Conservation (phyloP, 2,329 filamentous ascomycete genomes). For the Fusarium sp. region DNA sequence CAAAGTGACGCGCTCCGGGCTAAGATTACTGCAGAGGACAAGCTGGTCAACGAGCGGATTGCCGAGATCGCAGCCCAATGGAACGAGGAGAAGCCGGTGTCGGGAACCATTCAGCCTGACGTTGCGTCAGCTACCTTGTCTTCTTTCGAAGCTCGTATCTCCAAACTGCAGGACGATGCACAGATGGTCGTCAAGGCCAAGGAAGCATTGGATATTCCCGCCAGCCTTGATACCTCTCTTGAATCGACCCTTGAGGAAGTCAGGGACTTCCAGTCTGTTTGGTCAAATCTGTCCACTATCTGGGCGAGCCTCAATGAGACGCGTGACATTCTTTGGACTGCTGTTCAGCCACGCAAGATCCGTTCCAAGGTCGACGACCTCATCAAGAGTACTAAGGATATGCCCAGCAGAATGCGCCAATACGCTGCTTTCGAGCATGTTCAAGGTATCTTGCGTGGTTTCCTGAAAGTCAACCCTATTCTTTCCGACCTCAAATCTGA, state of each 20-base stretch:
- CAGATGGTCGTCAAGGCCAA: conserved; percentile 97
- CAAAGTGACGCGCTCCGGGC: conserved; percentile 94
- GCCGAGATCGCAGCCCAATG: conserved; percentile 85
- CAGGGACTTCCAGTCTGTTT: conserved; percentile 98
- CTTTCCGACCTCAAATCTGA: conserved; percentile 94
- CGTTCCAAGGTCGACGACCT: conserved; percentile 88
- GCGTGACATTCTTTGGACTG: conserved; percentile 92
- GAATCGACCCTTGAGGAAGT: conserved; percentile 92
- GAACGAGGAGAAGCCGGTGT: conserved; percentile 97
- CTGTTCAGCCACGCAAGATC: conserved; percentile 93
- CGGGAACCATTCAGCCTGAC: conserved; percentile 90
- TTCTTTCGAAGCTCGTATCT: conserved; percentile 86
- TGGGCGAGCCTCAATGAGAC: conserved; percentile 97
- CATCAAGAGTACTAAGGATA: conserved; percentile 98
- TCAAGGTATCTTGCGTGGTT: conserved; percentile 86
- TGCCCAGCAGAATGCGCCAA: conserved; percentile 98
- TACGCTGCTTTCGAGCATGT: conserved; percentile 99
- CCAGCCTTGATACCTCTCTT: conserved; percentile 82
- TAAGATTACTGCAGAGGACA: conserved; percentile 95
- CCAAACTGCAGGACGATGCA: conserved; percentile 84
- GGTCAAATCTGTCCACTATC: conserved; percentile 93
- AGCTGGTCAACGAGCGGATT: conserved; percentile 89
- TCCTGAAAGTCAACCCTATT: conserved; percentile 90
- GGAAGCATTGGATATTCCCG: conserved; percentile 91
- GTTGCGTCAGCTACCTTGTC: conserved; percentile 85